These are phyloP conservation scores for Colletotrichum noveboracense DNA, from an alignment of 2,329 filamentous ascomycete species.

Conservation along the genomic window DNA sequence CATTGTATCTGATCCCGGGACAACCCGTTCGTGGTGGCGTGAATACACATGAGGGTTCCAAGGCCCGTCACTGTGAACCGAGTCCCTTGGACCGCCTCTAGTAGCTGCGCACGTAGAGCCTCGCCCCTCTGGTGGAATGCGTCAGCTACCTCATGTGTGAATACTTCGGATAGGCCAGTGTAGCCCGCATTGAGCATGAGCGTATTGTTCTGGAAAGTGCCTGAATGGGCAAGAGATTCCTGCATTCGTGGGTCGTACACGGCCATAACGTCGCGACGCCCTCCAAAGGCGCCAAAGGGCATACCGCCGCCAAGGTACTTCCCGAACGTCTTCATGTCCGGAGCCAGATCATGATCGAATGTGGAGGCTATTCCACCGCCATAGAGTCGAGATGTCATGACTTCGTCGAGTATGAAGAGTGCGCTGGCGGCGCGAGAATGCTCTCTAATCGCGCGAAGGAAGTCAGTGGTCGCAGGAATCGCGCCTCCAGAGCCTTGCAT, in stretches of 20 bases:
- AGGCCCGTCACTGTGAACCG: neutral
- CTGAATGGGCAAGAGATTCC: conserved; percentile 53
- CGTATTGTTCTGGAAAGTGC: conserved; percentile 68
- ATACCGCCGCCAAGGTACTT: conserved; percentile 66
- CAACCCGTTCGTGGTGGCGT: neutral
- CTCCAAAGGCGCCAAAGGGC: conserved; percentile 64
- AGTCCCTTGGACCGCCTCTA: neutral
- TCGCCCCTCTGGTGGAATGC: neutral
- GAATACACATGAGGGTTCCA: neutral
- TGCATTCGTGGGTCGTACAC: conserved; percentile 45
- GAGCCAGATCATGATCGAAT: neutral
- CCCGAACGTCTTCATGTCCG: conserved; percentile 58
- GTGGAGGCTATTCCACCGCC: neutral
- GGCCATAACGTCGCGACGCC: conserved; percentile 53
- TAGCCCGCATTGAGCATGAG: neutral
- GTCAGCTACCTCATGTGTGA: neutral
- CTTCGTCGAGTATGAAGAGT: neutral
- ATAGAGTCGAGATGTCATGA: neutral
- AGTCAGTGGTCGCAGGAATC: neutral
- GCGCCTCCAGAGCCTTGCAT: neutral
- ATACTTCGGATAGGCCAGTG: neutral
- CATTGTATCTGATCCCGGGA: neutral
- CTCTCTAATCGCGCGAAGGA: neutral
- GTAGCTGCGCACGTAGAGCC: neutral
- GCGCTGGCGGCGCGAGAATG: neutral